These are phyloP conservation scores for Solanum hybrid DNA, from an alignment of 305 asterid species.

Conservation along the genomic window DNA sequence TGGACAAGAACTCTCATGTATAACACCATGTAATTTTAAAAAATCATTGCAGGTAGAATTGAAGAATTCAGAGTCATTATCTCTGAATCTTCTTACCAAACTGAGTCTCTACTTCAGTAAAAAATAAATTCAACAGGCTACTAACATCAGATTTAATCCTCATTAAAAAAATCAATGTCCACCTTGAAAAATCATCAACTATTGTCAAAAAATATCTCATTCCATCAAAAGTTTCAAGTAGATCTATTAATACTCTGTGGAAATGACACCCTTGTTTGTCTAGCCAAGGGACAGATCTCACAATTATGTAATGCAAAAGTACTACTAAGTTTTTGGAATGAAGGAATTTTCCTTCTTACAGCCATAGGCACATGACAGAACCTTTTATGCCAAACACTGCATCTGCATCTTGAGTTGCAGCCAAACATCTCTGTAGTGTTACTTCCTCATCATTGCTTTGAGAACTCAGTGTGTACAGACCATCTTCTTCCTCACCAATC, in stretches of 20 bases:
- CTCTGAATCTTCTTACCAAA: no score
- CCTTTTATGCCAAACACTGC: background rate
- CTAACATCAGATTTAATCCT: background rate
- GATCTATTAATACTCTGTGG: background rate
- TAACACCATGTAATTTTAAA: no score
- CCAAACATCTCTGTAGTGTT: background rate
- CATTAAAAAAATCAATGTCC: background rate
- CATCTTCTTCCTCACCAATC: background rate
- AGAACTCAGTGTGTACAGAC: background rate
- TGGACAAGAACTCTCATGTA: no score
- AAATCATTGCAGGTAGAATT: no score
- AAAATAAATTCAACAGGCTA: background rate
- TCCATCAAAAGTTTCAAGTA: background rate
- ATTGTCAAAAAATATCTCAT: background rate
- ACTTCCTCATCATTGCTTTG: background rate
- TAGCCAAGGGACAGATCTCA: background rate
- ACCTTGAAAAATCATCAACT: background rate
- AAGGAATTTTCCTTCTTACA: no score
- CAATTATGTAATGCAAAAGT: background rate
- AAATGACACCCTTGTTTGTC: background rate
- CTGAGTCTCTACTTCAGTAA: no score
- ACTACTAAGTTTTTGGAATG: no score
- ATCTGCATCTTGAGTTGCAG: background rate
- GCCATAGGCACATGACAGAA: background rate
- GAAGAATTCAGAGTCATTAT: no score